These are phyloP conservation scores for Laguncularia racemosa DNA, from an alignment of 345 rosid genomes.

Conservation along the genomic window DNA sequence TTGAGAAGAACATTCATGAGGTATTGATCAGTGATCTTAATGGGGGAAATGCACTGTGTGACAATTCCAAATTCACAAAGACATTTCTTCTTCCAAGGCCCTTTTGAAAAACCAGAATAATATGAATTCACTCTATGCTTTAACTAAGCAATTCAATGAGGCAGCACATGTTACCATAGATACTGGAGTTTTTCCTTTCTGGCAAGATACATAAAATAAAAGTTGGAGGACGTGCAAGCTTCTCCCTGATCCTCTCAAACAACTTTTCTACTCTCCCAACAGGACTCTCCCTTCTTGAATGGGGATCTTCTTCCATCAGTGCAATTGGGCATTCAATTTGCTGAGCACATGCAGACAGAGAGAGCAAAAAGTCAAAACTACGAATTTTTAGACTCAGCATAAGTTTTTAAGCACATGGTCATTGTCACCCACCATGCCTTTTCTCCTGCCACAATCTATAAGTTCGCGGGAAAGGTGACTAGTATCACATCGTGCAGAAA, in stretches of 20 bases:
- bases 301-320: constrained; percentile 71
- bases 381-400: constrained; percentile 1
- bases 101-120: constrained; percentile 26
- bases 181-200: constrained; percentile 66
- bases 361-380: constrained; percentile 1
- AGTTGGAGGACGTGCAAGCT: constrained; percentile 47
- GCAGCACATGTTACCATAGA: constrained; percentile 46
- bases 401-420: constrained; percentile 12
- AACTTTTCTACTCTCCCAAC: constrained; percentile 69
- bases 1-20: constrained; percentile 83
- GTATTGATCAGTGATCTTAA: constrained; percentile 67
- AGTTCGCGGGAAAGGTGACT: constrained; percentile 69
- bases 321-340: constrained; percentile 63
- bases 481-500: constrained; percentile 79
- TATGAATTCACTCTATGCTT: too few species aligned
- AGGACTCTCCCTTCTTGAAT: constrained; percentile 37
- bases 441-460: constrained; percentile 59
- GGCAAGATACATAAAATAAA: constrained; percentile 78
- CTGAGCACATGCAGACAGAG: constrained; percentile 24
- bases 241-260: constrained; percentile 49
- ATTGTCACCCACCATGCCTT: constrained; percentile 64
- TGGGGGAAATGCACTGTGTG: constrained; percentile 80
- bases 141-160: not conserved
- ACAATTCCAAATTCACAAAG: constrained; percentile 60
- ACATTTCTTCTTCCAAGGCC: constrained; percentile 86